Percentiles rank a stretch among this genome's conserved stretches.
These are phyloP conservation scores for Sporisorium scitamineum DNA, from an alignment of 1,284 basidiomycete genomes.

Conservation along the genomic window DNA sequence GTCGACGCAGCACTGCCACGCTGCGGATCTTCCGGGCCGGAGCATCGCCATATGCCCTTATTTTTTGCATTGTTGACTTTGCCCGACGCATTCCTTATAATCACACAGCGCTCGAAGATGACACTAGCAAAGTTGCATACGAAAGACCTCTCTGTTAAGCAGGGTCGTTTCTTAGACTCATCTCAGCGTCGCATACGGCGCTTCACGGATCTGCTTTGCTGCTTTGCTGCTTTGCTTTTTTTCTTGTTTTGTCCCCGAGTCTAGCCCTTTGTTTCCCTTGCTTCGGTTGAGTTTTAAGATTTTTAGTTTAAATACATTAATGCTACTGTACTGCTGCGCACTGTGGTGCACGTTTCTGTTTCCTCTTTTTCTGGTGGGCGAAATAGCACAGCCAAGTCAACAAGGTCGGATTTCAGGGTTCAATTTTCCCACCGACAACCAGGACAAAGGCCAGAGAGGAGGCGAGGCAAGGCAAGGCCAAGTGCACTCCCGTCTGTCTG, in stretches of 20 bases:
- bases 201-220: too few relatives aligned
- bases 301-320: not conserved
- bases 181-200: too few relatives aligned
- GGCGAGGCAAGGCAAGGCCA: not conserved
- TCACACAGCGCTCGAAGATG: too few relatives aligned
- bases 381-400: not conserved
- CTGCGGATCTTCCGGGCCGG: not conserved
- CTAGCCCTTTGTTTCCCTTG: not conserved
- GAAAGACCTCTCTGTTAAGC: too few relatives aligned
- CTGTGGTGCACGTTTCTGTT: not conserved
- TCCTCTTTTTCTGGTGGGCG: not conserved
- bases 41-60: not conserved
- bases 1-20: not conserved
- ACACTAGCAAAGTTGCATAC: too few relatives aligned
- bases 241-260: not conserved
- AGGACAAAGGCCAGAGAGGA: too few relatives aligned
- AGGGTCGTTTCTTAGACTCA: too few relatives aligned
- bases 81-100: too few relatives aligned
- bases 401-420: conserved; percentile 1
- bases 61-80: too few relatives aligned
- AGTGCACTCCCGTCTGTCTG: not conserved
- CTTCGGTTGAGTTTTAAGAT: not conserved
- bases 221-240: not conserved
- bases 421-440: not conserved
- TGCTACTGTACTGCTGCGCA: not conserved